Conservation (phyloP, 768 basidiomycete genomes). For the Lentinula guzmanii region DNA sequence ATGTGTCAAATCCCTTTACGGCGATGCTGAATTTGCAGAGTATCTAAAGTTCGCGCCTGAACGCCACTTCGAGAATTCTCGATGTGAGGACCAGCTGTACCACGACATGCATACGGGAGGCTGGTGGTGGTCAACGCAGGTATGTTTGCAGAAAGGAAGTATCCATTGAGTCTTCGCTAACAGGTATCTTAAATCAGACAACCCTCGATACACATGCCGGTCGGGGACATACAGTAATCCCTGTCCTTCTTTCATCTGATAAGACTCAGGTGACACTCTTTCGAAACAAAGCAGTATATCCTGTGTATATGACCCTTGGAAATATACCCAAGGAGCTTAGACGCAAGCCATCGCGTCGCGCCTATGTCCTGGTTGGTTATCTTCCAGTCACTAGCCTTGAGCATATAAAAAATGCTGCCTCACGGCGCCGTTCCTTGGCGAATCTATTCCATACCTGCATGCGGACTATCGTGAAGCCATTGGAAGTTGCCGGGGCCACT, state of each 20-base stretch:
- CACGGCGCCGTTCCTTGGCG: too few species aligned
- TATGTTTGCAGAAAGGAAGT: neutral
- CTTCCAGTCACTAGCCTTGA: too few species aligned
- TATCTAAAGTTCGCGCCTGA: neutral
- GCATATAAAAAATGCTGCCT: too few species aligned
- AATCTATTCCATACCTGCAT: too few species aligned
- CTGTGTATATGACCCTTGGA: neutral
- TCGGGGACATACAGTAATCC: neutral
- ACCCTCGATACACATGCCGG: too few species aligned
- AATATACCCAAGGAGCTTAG: neutral
- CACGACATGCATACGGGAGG: neutral
- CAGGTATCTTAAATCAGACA: too few species aligned
- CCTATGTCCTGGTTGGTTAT: too few species aligned
- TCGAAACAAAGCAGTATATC: neutral
- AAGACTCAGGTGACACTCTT: neutral
- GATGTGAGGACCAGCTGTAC: neutral
- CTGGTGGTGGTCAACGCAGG: constrained; percentile 24
- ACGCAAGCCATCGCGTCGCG: neutral
- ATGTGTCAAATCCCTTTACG: neutral
- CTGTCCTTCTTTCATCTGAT: neutral
- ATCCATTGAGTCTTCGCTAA: too few species aligned
- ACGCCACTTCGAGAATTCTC: neutral
- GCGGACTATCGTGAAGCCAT: too few species aligned
- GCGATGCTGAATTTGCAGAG: neutral
- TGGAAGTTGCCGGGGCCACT: too few species aligned